Evolutionary conservation across 805 yeast genomes (phyloP), one percentile per base, ranked within the genome.

Genomic region (Kodamaea neixiangensis): DNA sequence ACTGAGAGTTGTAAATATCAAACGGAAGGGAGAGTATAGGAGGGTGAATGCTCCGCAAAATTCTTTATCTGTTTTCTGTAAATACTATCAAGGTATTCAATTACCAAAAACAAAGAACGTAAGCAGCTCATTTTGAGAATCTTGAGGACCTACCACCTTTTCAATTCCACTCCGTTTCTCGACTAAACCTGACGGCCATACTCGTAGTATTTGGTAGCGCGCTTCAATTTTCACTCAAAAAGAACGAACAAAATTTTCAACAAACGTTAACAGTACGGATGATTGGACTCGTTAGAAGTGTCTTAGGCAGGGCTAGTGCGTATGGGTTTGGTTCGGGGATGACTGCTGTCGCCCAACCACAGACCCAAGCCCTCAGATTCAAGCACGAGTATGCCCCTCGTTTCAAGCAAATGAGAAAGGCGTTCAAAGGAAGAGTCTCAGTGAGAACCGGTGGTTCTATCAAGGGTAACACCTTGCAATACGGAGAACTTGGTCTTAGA

Each of bases 401-500:
- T 61, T 85, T 76, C 66, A 83, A 80, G 58, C 73, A 75, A 50
- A 73, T 83, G 44, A 77, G 81, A 60, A 93, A 93, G 69, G 88
- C 89, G 45, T 91, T 89, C 70, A 94, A 94, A 67, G 99, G 99
- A 21, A 79, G 97, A 59, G 97, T 94, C 5, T 82, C 96, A 1
- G 97, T 92, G 9, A 86, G 97, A 68, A 89, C 87, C 11, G 99
- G 99, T 47, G 97, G 97, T 1, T 91, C 97, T 2, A 77, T 81
- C 48, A 91, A 89, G 66, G 99, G 99, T 25, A 86, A 93, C 44
- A 80, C 89, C 2, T 67, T 94, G 31, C 83, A 82, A 53, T 87
- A 85, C 59, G 99, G 99, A 22, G 76, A 80, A 14, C 90, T 81
- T 67, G 99, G 97, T 15, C 76, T 93, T 56, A 82, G 99, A 60